phyloP scores from a whole-genome alignment of 2,329 filamentous ascomycete species.

The Emergomyces orientalis region DNA sequence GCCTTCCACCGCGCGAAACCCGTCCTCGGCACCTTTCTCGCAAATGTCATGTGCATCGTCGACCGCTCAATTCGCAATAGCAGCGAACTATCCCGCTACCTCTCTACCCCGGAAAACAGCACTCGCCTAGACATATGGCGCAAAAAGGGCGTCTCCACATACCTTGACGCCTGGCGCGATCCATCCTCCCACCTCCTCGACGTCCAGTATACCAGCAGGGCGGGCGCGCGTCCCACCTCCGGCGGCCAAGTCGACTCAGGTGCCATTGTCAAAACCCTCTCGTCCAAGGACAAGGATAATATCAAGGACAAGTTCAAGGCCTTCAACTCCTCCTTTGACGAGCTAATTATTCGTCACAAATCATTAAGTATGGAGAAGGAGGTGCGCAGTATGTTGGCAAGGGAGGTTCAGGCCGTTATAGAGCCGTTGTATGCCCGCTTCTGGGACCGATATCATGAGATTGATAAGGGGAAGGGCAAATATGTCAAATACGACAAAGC shows the following conservation, averaged over 20 bases:
- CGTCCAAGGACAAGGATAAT: conserved; percentile 84
- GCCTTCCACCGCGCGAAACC: conserved; percentile 66
- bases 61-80: conserved; percentile 73
- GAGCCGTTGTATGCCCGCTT: conserved; percentile 92
- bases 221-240: conserved; percentile 57
- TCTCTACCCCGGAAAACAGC: conserved; percentile 54
- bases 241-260: conserved; percentile 60
- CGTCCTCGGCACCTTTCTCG: conserved; percentile 76
- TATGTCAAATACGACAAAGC: conserved; percentile 96
- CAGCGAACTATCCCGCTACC: conserved; percentile 61
- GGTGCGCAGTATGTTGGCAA: conserved; percentile 67
- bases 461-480: conserved; percentile 96
- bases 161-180: conserved; percentile 82
- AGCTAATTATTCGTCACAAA: conserved; percentile 75
- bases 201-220: conserved; percentile 79
- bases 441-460: conserved; percentile 94
- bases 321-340: conserved; percentile 87
- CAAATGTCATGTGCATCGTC: conserved; percentile 75
- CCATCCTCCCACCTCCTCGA: conserved; percentile 77
- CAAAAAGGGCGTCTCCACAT: conserved; percentile 73
- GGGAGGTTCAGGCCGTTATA: conserved; percentile 81
- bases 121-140: conserved; percentile 69
- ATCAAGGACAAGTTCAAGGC: conserved; percentile 93
- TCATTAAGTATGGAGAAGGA: conserved; percentile 82
- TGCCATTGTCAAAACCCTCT: conserved; percentile 71